Conservation (phyloP, 495 filamentous ascomycete genomes). For the Cercophora sp. region DNA sequence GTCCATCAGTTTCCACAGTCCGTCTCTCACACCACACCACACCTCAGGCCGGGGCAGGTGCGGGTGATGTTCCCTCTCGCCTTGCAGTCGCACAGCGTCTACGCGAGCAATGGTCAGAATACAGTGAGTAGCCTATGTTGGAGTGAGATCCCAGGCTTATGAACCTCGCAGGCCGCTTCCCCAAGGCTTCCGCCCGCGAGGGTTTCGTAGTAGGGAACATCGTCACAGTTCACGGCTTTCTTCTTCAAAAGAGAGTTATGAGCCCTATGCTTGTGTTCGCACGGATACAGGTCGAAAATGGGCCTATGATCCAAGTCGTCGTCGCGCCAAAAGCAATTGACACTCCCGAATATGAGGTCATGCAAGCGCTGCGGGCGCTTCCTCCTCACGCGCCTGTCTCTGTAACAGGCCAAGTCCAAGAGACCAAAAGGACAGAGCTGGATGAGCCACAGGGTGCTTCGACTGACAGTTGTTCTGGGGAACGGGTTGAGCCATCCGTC, state of each 20-base stretch:
- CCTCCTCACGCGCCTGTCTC: constrained; percentile 38
- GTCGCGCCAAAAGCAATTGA: constrained; percentile 24
- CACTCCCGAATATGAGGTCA: constrained; percentile 19
- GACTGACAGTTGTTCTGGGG: too few species aligned
- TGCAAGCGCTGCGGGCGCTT: constrained; percentile 29
- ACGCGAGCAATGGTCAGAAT: constrained; percentile 27
- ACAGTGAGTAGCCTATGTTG: constrained; percentile 20
- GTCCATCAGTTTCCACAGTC: not conserved
- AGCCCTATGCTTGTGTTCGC: constrained; percentile 66
- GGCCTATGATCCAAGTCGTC: constrained; percentile 33
- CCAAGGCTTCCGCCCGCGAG: constrained; percentile 38
- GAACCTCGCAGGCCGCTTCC: constrained; percentile 54
- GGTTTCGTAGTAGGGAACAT: constrained; percentile 38
- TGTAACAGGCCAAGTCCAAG: constrained; percentile 21
- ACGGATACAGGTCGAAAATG: constrained; percentile 43
- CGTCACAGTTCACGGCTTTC: constrained; percentile 69
- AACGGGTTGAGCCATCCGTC: too few species aligned
- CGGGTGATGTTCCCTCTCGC: too few species aligned
- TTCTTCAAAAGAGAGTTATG: constrained; percentile 58
- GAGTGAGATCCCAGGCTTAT: too few species aligned
- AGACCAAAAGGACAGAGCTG: too few species aligned
- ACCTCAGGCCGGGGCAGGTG: too few species aligned
- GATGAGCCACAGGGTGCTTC: constrained; percentile 1
- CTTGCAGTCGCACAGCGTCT: too few species aligned
- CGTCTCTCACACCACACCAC: not conserved